Base-by-base conservation (phyloP, 306 rosid genomes). In the Sphenostylis stenocarpa region DNA sequence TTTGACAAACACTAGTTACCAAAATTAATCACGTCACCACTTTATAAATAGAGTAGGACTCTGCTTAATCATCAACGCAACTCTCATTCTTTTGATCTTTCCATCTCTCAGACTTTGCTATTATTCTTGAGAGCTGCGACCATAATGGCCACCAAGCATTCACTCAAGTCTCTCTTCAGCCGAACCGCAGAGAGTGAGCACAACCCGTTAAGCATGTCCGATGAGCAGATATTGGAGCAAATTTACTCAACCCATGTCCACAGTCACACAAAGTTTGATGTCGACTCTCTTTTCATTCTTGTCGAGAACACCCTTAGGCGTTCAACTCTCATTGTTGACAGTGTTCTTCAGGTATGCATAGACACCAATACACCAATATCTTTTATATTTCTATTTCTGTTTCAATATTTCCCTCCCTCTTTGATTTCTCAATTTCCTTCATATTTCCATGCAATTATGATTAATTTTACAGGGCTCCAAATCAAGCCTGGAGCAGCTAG, bases 231-330 rank as follows among this genome's bases (percentile, higher is more conserved):
- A 9, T 15, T 86, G 70, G 90, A 88, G 0, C 83, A 81, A 28
- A 86, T 90, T 48, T 81, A 83, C 63, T 51, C 65, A 6, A 86
- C 92, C 23, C 88, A 90, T 81, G 90, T 84, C 28, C 85, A 80
- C 57, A 72, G 60, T 19, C 83, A 86, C 38, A 79, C 80, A 0
- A 78, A 82, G 11, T 86, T 88, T 29, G 90, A 90, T 23, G 88
- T 63, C 0, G 81, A 62, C 61, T 83, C 96, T 45, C 89, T 90
- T n/a, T 90, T 86, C 52, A 19, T 13, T 10, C 82, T 90, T 48
- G 83, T 77, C 5, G 85, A 90, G 11, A 86, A 75, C 75, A 83
- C 86, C 51, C 81, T 86, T 19, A 77, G 74, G 8, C 91, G 78
- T 44, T 81, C 92, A 3, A 83, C 87, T 23, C 86, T 64, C 44